Conservation (phyloP, 192 early-diverging fungal species). For the Mortierella alpina region DNA sequence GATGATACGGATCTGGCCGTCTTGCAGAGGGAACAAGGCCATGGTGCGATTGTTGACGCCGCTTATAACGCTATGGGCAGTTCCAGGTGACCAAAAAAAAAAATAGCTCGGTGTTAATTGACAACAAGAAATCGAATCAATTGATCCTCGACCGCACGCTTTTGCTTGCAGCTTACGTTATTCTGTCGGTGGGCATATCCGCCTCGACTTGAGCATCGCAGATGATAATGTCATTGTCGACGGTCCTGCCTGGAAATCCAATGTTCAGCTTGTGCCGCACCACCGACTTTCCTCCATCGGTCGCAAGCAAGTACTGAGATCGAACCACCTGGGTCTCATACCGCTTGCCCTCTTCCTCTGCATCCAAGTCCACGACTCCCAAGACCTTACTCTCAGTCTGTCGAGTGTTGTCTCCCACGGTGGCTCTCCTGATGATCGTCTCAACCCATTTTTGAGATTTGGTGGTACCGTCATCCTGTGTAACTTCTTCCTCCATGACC, state of each 20-base stretch:
- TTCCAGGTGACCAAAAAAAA: background rate
- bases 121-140: slow-evolving; percentile 1
- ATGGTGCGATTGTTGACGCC: slow-evolving; percentile 30
- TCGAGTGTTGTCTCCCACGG: slow-evolving; percentile 25
- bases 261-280: slow-evolving; percentile 49
- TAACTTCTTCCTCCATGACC: slow-evolving; percentile 17
- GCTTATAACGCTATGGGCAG: slow-evolving; percentile 14
- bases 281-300: slow-evolving; percentile 51
- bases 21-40: slow-evolving; percentile 22
- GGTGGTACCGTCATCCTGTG: background rate
- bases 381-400: slow-evolving; percentile 34
- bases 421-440: slow-evolving; percentile 33
- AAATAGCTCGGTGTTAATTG: background rate
- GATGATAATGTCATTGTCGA: slow-evolving; percentile 42
- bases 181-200: slow-evolving; percentile 14
- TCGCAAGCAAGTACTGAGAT: slow-evolving; percentile 48
- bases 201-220: slow-evolving; percentile 44
- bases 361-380: slow-evolving; percentile 34
- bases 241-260: slow-evolving; percentile 43
- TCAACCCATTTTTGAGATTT: slow-evolving; percentile 26
- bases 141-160: background rate
- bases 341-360: slow-evolving; percentile 28
- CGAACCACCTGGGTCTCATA: slow-evolving; percentile 24
- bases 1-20: slow-evolving; percentile 26
- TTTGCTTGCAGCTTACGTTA: slow-evolving; percentile 20